phyloP scores from a whole-genome alignment of 140 eudicot species.

The Stevia rebaudiana region DNA sequence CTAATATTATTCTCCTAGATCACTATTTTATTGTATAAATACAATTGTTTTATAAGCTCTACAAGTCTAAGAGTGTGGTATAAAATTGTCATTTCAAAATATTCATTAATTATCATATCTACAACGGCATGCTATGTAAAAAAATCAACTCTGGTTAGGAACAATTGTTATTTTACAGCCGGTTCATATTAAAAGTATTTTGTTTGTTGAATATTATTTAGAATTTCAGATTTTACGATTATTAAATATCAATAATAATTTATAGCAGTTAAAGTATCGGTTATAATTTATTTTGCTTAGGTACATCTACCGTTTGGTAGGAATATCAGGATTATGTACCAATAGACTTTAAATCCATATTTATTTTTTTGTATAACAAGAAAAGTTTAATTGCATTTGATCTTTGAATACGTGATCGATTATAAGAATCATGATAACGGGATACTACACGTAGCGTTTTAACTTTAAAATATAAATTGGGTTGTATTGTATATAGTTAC shows the following conservation, averaged over 20 bases:
- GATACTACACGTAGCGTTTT: too few relatives aligned
- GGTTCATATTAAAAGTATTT: neutral
- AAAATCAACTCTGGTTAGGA: neutral
- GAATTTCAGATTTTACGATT: neutral
- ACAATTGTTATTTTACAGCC: neutral
- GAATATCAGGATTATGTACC: conserved; percentile 15
- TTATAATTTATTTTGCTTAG: conserved; percentile 28
- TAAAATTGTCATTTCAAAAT: neutral
- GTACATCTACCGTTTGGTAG: conserved; percentile 42
- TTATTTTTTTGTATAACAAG: neutral
- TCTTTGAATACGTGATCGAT: too few relatives aligned
- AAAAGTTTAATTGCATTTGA: neutral
- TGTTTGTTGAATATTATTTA: neutral
- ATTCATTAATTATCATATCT: neutral
- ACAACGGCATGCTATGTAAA: neutral
- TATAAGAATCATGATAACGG: too few relatives aligned
- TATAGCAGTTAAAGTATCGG: conserved; percentile 15
- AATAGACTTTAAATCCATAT: conserved; percentile 4
- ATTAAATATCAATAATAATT: conserved; percentile 7
- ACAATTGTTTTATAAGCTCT: neutral
- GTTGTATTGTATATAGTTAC: too few relatives aligned
- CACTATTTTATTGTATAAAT: neutral
- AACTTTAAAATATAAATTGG: too few relatives aligned
- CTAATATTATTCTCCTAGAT: too few relatives aligned
- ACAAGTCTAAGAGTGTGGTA: neutral